A percentile compares a stretch with the other conserved stretches of the same genome.
Evolutionary conservation across 345 rosid species (phyloP).

Genomic region (Carallia pectinifolia): DNA sequence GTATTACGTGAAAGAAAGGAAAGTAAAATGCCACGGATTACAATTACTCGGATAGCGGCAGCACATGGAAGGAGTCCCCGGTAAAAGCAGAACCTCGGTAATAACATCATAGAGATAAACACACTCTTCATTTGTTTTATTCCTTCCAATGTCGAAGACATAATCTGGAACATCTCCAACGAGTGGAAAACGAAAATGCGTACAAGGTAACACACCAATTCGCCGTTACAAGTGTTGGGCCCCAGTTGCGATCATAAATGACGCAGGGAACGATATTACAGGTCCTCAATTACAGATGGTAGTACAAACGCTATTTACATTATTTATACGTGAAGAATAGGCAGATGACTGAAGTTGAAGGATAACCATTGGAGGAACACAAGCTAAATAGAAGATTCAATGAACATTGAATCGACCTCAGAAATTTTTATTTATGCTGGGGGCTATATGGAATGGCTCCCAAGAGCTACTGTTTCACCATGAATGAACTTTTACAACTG

Average conservation of each 20-base stretch:
- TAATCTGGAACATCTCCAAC: no score
- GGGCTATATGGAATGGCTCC: conserved; percentile 2
- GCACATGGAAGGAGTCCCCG: no score
- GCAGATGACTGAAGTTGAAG: conserved; percentile 5
- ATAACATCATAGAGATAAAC: no score
- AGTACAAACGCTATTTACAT: conserved; percentile 4
- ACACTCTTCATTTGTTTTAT: no score
- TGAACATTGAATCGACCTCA: not conserved
- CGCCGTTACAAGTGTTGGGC: not conserved
- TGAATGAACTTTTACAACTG: conserved; percentile 97
- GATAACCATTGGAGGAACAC: not conserved
- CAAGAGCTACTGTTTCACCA: conserved; percentile 62
- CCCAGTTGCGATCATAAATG: not conserved
- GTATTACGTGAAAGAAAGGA: no score
- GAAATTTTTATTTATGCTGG: not conserved
- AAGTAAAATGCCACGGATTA: no score
- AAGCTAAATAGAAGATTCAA: not conserved
- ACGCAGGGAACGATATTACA: not conserved
- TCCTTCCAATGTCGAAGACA: no score
- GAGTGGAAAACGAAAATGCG: not conserved
- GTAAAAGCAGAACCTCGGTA: no score
- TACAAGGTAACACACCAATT: not conserved
- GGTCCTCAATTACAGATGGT: not conserved
- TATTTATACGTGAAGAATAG: conserved; percentile 5
- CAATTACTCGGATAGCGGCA: no score